Evolutionary conservation across 179 eudicot genomes (phyloP).

Genomic region (Camellia oleifera): DNA sequence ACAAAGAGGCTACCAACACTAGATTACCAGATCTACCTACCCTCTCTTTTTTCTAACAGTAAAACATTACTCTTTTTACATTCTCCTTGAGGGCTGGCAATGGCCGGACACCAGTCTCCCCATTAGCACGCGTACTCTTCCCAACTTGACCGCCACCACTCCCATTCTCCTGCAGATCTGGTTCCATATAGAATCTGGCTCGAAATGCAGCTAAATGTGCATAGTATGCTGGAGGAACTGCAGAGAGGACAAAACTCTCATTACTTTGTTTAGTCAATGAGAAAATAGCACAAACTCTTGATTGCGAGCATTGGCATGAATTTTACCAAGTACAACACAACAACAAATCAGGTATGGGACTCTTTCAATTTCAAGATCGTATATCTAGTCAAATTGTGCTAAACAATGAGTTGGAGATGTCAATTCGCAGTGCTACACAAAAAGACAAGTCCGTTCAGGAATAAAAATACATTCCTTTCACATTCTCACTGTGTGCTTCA

Average conservation of each 20-base stretch:
- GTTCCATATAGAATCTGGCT: constrained; percentile 63
- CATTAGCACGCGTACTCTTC: constrained; percentile 25
- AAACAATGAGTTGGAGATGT: too few species aligned
- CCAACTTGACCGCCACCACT: constrained; percentile 19
- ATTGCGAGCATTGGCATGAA: too few species aligned
- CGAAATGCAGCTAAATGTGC: constrained; percentile 66
- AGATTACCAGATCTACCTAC: background rate
- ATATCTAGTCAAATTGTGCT: too few species aligned
- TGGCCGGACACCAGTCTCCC: constrained; percentile 46
- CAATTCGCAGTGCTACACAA: too few species aligned
- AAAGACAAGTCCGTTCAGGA: too few species aligned
- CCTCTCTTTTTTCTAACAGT: constrained; percentile 31
- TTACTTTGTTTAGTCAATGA: too few species aligned
- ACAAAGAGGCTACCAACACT: constrained; percentile 14
- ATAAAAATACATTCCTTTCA: too few species aligned
- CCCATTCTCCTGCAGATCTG: constrained; percentile 43
- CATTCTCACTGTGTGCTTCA: too few species aligned
- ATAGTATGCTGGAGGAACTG: constrained; percentile 70
- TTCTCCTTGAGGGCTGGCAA: constrained; percentile 63
- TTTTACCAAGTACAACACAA: too few species aligned
- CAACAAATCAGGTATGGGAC: too few species aligned
- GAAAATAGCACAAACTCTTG: too few species aligned
- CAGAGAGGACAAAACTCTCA: constrained; percentile 1
- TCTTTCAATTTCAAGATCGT: too few species aligned
- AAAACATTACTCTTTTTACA: constrained; percentile 65